phyloP scores from a whole-genome alignment of 306 rosid species.

The Cucurbita maxima region DNA sequence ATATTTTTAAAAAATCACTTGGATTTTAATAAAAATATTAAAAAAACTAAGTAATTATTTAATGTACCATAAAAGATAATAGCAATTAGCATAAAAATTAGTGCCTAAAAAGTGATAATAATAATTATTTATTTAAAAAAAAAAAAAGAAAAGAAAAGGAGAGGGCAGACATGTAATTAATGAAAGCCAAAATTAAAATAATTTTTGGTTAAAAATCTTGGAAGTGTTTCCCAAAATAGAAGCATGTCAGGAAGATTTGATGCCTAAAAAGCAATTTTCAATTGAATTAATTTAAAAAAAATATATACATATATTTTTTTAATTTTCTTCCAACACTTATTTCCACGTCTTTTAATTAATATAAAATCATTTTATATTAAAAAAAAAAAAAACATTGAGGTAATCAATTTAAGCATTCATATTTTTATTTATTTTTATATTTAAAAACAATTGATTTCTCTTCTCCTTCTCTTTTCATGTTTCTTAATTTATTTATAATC shows the following conservation, averaged over 20 bases:
- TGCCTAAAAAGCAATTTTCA: neutral
- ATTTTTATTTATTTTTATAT: too few relatives aligned
- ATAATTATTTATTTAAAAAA: neutral
- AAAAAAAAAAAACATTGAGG: neutral
- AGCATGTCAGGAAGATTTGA: neutral
- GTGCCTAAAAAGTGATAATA: neutral
- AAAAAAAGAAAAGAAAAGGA: neutral
- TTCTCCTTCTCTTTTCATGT: neutral
- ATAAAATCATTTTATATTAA: too few relatives aligned
- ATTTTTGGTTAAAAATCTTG: neutral
- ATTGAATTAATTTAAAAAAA: neutral
- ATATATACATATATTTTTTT: neutral
- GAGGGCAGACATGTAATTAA: neutral
- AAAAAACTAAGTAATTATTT: too few relatives aligned
- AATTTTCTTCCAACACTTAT: neutral
- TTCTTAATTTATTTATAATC: neutral
- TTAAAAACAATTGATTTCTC: neutral
- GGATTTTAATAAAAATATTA: too few relatives aligned
- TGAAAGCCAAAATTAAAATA: neutral
- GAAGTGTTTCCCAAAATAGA: neutral
- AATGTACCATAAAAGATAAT: too few relatives aligned
- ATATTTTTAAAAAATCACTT: too few relatives aligned
- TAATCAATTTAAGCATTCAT: neutral
- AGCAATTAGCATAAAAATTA: neutral
- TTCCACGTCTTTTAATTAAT: too few relatives aligned